Base-by-base conservation (phyloP, 495 filamentous ascomycete genomes). In the Hypoxylon fuscum region DNA sequence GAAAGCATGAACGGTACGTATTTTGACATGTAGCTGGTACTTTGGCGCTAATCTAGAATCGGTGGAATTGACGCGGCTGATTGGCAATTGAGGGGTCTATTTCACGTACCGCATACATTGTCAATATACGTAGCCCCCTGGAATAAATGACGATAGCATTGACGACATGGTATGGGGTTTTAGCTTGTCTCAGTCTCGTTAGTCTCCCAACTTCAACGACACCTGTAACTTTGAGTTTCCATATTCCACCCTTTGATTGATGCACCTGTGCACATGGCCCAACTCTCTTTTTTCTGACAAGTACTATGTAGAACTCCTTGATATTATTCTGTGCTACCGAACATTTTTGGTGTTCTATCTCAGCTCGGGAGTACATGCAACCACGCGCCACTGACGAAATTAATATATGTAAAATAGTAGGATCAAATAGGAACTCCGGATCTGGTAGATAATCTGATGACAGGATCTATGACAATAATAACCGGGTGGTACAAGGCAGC, bases 121-220 rank as follows among this genome's bases (percentile, higher is more conserved):
- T 12, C 40, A 38, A 11, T 56, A 52, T 50, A 35, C 23, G 42
- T 18, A 58, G 20, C 60, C 62, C 61, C 62, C 41, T 65, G 62
- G 45, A 12, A 2, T 11, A 5, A 27, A 66, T 66, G 56, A 66
- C 56, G 62, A 59, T 47, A 12, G 63, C 63, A 66, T 66, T 66
- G 63, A 66, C 63, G 57, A 57, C 63, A 61, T 54, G 63, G 63
- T 66, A 56, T 54, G 56, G 63, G 63, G 56, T 56, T 20, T 52
- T 61, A 49, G 55, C 25, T 9, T 29, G 31, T 38, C 22, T 49
- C 43, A 29, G 51, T 18, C 29, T 34, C 14, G 43, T 22, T 43
- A 54, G 62, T 59, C 55, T 57, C 31, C 8, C 47, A 53, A 56
- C 51, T 66, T 61, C 52, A 61, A 66, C 63, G 63, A 66, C 18